phyloP scores from a whole-genome alignment of 805 yeast species.

The Candida chauliodis region DNA sequence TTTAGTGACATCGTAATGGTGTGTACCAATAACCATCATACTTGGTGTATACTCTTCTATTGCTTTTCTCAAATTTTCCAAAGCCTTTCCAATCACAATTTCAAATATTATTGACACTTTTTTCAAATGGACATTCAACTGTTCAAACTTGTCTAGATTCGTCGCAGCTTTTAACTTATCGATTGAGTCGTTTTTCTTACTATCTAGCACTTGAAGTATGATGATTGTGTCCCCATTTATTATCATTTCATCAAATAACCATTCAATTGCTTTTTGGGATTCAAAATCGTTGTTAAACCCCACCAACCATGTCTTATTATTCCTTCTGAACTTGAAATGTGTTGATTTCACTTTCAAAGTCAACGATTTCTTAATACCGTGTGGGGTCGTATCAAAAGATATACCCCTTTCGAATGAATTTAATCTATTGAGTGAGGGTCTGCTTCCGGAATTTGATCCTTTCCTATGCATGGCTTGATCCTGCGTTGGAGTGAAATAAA shows the following conservation, averaged over 20 bases:
- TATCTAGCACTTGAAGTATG: slow-evolving; percentile 40
- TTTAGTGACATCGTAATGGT: slow-evolving; percentile 25
- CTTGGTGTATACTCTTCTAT: slow-evolving; percentile 40
- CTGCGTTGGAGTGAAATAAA: slow-evolving; percentile 12
- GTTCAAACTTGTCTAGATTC: slow-evolving; percentile 28
- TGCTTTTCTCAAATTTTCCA: slow-evolving; percentile 34
- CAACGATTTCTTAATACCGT: slow-evolving; percentile 30
- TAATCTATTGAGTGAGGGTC: slow-evolving; percentile 14
- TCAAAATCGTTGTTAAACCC: slow-evolving; percentile 38
- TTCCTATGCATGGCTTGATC: slow-evolving; percentile 1
- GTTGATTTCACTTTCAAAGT: slow-evolving; percentile 42
- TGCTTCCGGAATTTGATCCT: too few species aligned
- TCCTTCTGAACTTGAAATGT: slow-evolving; percentile 40
- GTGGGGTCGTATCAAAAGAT: slow-evolving; percentile 36
- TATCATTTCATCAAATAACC: slow-evolving; percentile 44
- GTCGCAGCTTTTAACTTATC: slow-evolving; percentile 27
- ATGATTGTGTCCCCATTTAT: slow-evolving; percentile 42
- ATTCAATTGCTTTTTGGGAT: slow-evolving; percentile 37
- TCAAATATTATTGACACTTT: slow-evolving; percentile 39
- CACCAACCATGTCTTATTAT: slow-evolving; percentile 39
- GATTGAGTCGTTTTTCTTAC: slow-evolving; percentile 23
- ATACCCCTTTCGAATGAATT: slow-evolving; percentile 36
- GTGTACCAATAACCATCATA: slow-evolving; percentile 44
- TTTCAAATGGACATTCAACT: slow-evolving; percentile 29
- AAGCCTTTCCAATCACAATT: slow-evolving; percentile 40